Base-by-base conservation (phyloP, 805 yeast genomes). In the Clavispora asparagi region DNA sequence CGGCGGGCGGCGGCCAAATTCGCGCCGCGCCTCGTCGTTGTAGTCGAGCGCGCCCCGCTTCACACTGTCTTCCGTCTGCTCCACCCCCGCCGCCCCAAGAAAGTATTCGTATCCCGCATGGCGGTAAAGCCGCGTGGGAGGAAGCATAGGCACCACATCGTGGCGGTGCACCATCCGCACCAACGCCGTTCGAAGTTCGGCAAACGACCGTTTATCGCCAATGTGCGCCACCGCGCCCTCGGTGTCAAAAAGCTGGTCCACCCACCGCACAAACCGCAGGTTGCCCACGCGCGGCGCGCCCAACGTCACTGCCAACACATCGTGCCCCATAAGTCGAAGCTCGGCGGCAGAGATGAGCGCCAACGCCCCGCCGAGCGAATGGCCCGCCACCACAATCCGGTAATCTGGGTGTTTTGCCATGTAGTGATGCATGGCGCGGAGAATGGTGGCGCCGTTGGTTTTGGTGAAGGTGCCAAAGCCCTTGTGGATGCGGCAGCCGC, bases 321-420 rank as follows among this genome's bases (percentile, higher is more conserved):
- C 60, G 46, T 65, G 66, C 0, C 87, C 88, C 57, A 77, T 51
- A 16, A 79, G 55, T 45, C 74, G 64, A 40, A 83, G 68, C 55
- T 86, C 94, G 19, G 81, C 69, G 0, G 85, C 92, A 8, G 79
- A 74, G 30, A 87, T 63, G 4, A 73, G 63, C 1, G 90, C 83
- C 43, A 84, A 61, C 0, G 91, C 90, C 7, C 83, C 95, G 3
- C 90, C 91, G 37, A 87, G 63, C 0, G 94, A 87, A 62, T 87
- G 95, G 0, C 95, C 95, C 1, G 82, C 68, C 1, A 83, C 71
- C 1, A 77, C 70, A 5, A 85, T 47, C 17, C 68, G 59, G 58
- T 81, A 83, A 23, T 70, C 73, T 0, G 81, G 77, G 55, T 74
- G 63, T 16, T 66, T 55, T 10, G 60, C 47, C 17, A 65, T 59